Base-by-base conservation (phyloP, 176 grass and related monocot species). In the Oryza longistaminata region DNA sequence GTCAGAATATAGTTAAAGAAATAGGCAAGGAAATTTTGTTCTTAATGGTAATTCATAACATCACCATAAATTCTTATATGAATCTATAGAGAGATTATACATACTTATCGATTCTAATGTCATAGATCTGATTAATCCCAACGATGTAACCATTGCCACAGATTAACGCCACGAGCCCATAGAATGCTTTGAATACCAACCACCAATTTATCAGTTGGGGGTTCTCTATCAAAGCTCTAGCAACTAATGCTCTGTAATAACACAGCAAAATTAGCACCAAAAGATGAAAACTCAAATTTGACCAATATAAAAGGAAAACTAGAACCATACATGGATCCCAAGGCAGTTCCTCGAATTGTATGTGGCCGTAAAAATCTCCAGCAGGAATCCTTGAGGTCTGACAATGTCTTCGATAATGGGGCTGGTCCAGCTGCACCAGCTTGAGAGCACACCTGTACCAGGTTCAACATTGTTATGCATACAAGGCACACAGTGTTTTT, bases 281-380 rank as follows among this genome's bases (percentile, higher is more conserved):
- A 90, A 53, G 26, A 74, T 3, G 40, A 64, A 9, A 29, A 71
- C 39, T 11, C 24, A 6, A 50, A 17, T 58, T 39, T 19, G 24
- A 22, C 64, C 52, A 65, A 25, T 33, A 64, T 25, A 61, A 76
- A 50, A 53, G 1, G 14, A 87, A 79, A 31, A 58, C 12, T 72
- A 42, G 9, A 77, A 12, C 45, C 61, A 90, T 79, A 97, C 91
- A 93, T 76, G 81, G 96, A 98, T 86, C 96, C 96, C 82, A 98
- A 73, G 90, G 91, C 86, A 87, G 96, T 98, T 77, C 96, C 96
- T 7, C 96, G 86, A 78, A 98, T 98, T 39, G 96, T 98, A 76
- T 98, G 96, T 70, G 96, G 96, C 78, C 96, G 90, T 16, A 98
- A 71, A 87, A 98, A 95, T 89, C 96, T 93, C 96, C 96, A 98